phyloP scores from a whole-genome alignment of 2,329 filamentous ascomycete species.

The Aaosphaeria arxii region DNA sequence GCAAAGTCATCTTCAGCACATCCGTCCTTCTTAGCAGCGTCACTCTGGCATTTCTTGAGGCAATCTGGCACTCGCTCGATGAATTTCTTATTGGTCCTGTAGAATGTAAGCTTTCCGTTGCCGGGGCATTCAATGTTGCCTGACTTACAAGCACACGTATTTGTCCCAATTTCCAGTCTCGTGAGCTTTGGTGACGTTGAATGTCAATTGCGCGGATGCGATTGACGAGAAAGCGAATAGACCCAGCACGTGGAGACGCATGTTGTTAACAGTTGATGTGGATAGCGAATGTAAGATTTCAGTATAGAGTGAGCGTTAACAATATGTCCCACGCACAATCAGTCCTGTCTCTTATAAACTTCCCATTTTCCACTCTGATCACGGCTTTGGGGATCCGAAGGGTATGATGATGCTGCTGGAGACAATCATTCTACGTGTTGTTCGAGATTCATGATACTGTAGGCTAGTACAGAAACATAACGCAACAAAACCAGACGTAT shows the following conservation, averaged over 20 bases:
- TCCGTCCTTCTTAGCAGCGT: conserved; percentile 15
- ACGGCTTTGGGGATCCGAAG: too few species aligned
- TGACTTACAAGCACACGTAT: conserved; percentile 21
- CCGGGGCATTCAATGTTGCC: neutral
- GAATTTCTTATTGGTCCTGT: neutral
- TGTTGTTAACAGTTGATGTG: neutral
- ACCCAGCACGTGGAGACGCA: neutral
- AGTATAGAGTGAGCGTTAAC: too few species aligned
- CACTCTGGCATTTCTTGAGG: conserved; percentile 13
- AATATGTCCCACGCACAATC: too few species aligned
- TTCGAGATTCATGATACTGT: too few species aligned
- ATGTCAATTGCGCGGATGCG: conserved; percentile 15
- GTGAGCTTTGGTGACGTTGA: conserved; percentile 18
- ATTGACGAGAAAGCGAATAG: neutral
- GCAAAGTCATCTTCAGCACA: conserved; percentile 20
- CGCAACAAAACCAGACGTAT: too few species aligned
- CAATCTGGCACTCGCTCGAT: neutral
- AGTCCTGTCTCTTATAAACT: too few species aligned
- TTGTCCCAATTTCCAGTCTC: conserved; percentile 14
- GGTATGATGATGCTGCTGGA: too few species aligned
- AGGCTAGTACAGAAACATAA: too few species aligned
- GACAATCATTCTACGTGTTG: too few species aligned
- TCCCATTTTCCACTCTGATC: too few species aligned
- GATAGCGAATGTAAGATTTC: too few species aligned
- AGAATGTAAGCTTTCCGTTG: too few species aligned